Evolutionary conservation across 805 yeast species (phyloP).

Genomic region (Pichia paraexigua): DNA sequence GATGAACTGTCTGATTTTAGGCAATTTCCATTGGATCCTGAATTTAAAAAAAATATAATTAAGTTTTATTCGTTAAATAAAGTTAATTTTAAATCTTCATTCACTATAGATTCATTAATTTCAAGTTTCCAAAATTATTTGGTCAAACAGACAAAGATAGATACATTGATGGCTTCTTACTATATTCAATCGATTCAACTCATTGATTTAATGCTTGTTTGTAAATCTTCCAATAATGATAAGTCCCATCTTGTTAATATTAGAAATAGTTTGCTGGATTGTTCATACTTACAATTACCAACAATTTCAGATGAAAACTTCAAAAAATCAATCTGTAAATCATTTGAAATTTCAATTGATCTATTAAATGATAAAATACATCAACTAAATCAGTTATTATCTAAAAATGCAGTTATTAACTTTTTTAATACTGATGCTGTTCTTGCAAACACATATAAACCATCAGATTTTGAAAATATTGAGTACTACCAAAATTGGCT

Average conservation of each 20-base stretch:
- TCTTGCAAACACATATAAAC: slow-evolving; percentile 2
- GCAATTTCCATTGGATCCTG: slow-evolving; percentile 12
- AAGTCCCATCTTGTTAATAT: slow-evolving; percentile 2
- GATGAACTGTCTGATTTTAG: slow-evolving; percentile 12
- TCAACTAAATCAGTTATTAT: background rate
- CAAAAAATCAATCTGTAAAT: slow-evolving; percentile 5
- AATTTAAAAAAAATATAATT: slow-evolving; percentile 11
- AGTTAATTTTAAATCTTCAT: slow-evolving; percentile 11
- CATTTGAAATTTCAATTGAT: slow-evolving; percentile 7
- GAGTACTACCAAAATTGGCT: slow-evolving; percentile 14
- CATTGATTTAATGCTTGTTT: slow-evolving; percentile 13
- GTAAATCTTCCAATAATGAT: slow-evolving; percentile 9
- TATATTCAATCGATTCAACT: slow-evolving; percentile 13
- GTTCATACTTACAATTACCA: slow-evolving; percentile 12
- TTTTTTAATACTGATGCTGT: slow-evolving; percentile 4
- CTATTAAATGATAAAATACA: slow-evolving; percentile 2
- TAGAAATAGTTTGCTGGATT: slow-evolving; percentile 8
- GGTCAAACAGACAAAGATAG: background rate
- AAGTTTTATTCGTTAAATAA: slow-evolving; percentile 12
- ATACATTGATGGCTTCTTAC: background rate
- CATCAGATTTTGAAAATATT: slow-evolving; percentile 12
- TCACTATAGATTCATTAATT: slow-evolving; percentile 8
- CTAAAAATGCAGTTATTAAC: slow-evolving; percentile 4
- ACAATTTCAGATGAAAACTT: slow-evolving; percentile 11
- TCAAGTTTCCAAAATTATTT: slow-evolving; percentile 1